Evolutionary conservation across 179 eudicot genomes (phyloP), one percentile per base, ranked within the genome.

Genomic region (Silene coronaria): DNA sequence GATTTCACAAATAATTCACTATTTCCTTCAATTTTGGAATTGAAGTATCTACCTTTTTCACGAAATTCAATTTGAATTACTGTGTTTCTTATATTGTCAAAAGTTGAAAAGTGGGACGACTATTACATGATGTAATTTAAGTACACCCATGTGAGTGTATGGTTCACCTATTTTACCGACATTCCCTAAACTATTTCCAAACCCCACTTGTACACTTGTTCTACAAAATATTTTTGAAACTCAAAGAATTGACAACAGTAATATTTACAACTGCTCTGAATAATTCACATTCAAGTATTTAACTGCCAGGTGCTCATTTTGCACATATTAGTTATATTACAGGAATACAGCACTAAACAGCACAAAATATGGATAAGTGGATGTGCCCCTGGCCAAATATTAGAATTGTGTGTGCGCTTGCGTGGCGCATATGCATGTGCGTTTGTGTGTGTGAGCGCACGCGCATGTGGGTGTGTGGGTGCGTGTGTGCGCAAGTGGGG

Each of bases 1-100:
- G 82, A 58, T 38, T 12, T 63, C 71, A 73, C 63, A 6, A 61
- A 72, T 45, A 22, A 27, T 22, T 19, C 12, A 22, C 27, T 27
- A 51, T 19, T 63, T 17, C 21, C 58, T 51, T 19, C 58, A 51
- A 51, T 16, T 51, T 51, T 51, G 58, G 19, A 51, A 51, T 3
- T 38, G 46, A 38, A 38, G 46, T 38, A 38, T 38, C 9, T 38
- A 38, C 46, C 46, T 38, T 38, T 38, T 38, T 38, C 2, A 13
- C 46, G 12, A 10, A 3, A 24, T 67, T 14, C 68, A 66, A 30
- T 24, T 38, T 38, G 46, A 38, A 38, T 38, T 38, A 38, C 46
- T 38, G 10, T 10, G 46, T 10, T 10, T 38, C 12, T 38, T 38
- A 36, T 36, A 38, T 38, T 38, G 46, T 38, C 13, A 38, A 38